Evolutionary conservation across 2,329 filamentous ascomycete genomes (phyloP), one percentile per base, ranked within the genome.

Genomic region (Diaporthe sp.): DNA sequence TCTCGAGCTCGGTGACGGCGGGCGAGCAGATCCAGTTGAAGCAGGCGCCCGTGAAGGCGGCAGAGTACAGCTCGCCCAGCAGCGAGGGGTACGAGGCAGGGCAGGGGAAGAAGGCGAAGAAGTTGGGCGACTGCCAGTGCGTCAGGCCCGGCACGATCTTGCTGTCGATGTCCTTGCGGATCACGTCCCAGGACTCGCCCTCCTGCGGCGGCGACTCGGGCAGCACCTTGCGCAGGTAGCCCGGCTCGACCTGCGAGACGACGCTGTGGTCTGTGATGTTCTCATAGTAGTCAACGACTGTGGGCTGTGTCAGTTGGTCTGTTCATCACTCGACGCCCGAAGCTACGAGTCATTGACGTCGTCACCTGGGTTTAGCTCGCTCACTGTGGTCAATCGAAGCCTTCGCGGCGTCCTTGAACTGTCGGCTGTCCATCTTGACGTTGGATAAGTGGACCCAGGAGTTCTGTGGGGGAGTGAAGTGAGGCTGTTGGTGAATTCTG

Each of bases 1-100:
- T 98, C 87, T 98, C 96, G 63, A 98, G 89, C 85, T 98, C 96
- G 0, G 96, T 98, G 25, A 97, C 93, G 9, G 94, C 95, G 0
- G 96, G 96, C 8, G 93, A 95, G 84, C 96, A 98, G 77, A 98
- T 92, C 96, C 96, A 98, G 84, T 98, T 98, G 88, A 98, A 98
- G 51, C 95, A 95, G 1, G 96, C 95, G 22, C 94, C 94, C 17
- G 92, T 97, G 84, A 98, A 96, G 9, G 95, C 93, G 7, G 94
- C 92, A 56, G 92, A 94, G 87, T 98, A 98, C 86, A 98, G 92
- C 84, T 98, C 96, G 27, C 95, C 96, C 15, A 98, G 89, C 82
- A 98, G 96, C 37, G 92, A 91, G 0, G 96, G 95, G 81, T 93
- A 98, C 47, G 93, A 94, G 70, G 92, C 92, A 32, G 91, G 92